Conservation (phyloP, 2,329 filamentous ascomycete genomes). For the Cadophora sp. region DNA sequence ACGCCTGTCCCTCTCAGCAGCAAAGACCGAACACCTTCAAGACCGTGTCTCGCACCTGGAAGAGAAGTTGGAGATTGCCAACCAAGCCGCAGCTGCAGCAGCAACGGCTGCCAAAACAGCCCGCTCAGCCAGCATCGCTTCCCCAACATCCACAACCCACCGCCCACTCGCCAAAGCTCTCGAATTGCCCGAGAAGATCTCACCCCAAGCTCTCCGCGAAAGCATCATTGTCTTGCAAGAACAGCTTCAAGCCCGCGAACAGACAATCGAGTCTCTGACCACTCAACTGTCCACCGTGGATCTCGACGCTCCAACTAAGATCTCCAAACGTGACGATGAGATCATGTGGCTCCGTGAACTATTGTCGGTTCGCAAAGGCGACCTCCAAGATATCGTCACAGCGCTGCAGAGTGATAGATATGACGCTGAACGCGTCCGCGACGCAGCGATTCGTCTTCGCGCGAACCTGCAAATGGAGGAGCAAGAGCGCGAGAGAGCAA, state of each 20-base stretch:
- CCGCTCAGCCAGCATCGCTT: slow-evolving; percentile 36
- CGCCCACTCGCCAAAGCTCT: slow-evolving; percentile 50
- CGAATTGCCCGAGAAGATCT: slow-evolving; percentile 82
- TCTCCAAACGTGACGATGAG: slow-evolving; percentile 92
- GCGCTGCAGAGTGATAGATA: slow-evolving; percentile 77
- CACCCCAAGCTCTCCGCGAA: slow-evolving; percentile 91
- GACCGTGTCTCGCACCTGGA: slow-evolving; percentile 86
- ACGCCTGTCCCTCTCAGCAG: slow-evolving; percentile 79
- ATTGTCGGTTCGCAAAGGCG: slow-evolving; percentile 86
- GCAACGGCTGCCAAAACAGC: slow-evolving; percentile 40
- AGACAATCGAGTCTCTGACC: slow-evolving; percentile 87
- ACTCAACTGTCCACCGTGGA: slow-evolving; percentile 72
- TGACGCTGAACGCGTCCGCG: slow-evolving; percentile 80
- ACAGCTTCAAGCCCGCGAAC: slow-evolving; percentile 92
- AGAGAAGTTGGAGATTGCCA: slow-evolving; percentile 89
- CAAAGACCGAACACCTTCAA: slow-evolving; percentile 84
- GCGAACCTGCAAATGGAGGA: slow-evolving; percentile 98
- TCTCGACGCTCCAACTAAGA: slow-evolving; percentile 78
- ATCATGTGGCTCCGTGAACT: slow-evolving; percentile 95
- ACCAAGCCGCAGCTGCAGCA: slow-evolving; percentile 72
- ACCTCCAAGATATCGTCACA: slow-evolving; percentile 89
- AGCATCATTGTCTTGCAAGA: slow-evolving; percentile 97
- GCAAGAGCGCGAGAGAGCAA: slow-evolving; percentile 87
- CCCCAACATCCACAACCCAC: slow-evolving; percentile 18
- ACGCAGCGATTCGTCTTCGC: slow-evolving; percentile 90